Percentiles rank a stretch among this genome's conserved stretches.
Evolutionary conservation across 78 protist genomes (phyloP).

Genomic region (Neovahlkampfia damariscottae): DNA sequence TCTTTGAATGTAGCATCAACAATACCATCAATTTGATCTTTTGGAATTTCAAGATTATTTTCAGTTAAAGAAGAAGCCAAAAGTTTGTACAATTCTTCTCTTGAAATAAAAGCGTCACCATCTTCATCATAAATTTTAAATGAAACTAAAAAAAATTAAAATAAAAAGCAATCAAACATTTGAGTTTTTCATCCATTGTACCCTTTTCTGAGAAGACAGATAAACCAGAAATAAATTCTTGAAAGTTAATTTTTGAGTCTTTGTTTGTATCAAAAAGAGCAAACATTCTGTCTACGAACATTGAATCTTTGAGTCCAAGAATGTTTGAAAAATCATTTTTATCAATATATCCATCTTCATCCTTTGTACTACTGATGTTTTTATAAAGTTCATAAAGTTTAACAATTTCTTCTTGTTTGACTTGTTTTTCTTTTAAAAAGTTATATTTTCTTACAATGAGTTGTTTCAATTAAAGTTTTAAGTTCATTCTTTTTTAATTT

Average conservation of each 20-base stretch:
- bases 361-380: not conserved
- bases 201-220: slow-evolving; percentile 7
- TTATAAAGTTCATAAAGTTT: slow-evolving; percentile 23
- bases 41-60: not conserved
- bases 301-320: slow-evolving; percentile 13
- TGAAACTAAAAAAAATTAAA: slow-evolving; percentile 12
- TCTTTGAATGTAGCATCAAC: slow-evolving; percentile 32
- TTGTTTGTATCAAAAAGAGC: slow-evolving; percentile 11
- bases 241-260: slow-evolving; percentile 1
- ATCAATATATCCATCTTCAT: slow-evolving; percentile 27
- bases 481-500: not conserved
- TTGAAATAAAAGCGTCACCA: slow-evolving; percentile 16
- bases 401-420: not conserved
- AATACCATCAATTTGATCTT: not conserved
- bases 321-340: slow-evolving; percentile 20
- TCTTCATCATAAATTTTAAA: slow-evolving; percentile 24
- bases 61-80: slow-evolving; percentile 10
- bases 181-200: slow-evolving; percentile 25
- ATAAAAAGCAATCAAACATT: not conserved
- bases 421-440: not conserved
- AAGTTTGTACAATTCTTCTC: slow-evolving; percentile 10
- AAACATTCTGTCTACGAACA: slow-evolving; percentile 19
- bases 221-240: slow-evolving; percentile 22
- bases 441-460: not conserved
- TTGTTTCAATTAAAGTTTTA: not conserved